Conservation (phyloP, 1,284 basidiomycete genomes). For the Agroathelia rolfsii region DNA sequence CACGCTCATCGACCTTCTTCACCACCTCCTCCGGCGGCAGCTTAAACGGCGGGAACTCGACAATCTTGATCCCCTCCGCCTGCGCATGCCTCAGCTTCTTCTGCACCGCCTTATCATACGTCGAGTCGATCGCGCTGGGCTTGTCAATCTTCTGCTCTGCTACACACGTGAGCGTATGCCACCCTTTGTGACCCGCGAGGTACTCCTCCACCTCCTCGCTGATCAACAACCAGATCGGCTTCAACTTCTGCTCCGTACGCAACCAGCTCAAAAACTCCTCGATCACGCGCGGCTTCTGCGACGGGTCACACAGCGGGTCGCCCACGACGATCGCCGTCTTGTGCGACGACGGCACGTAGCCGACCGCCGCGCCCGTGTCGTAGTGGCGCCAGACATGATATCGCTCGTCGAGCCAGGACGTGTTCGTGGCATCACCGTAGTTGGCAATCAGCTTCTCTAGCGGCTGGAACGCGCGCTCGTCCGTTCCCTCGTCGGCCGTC, state of each 20-base stretch:
- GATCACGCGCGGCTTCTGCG: conserved; percentile 25
- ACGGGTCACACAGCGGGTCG: conserved; percentile 29
- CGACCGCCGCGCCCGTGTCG: conserved; percentile 29
- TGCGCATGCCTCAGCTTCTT: conserved; percentile 39
- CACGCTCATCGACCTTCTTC: conserved; percentile 29
- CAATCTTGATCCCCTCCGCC: conserved; percentile 36
- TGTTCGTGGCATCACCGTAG: conserved; percentile 38
- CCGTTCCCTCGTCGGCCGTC: too few species aligned
- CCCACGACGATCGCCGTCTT: conserved; percentile 26
- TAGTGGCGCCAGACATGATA: conserved; percentile 33
- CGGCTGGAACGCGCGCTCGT: too few species aligned
- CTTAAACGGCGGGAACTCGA: conserved; percentile 26
- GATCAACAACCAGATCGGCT: conserved; percentile 21
- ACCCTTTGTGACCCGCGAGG: conserved; percentile 35
- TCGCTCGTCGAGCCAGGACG: conserved; percentile 33
- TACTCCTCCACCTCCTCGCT: conserved; percentile 18
- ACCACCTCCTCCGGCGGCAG: conserved; percentile 30
- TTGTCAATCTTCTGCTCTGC: conserved; percentile 45
- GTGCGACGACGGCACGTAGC: conserved; percentile 22
- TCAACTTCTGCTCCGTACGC: conserved; percentile 23
- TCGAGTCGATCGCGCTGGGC: conserved; percentile 26
- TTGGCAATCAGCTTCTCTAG: conserved; percentile 28
- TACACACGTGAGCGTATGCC: conserved; percentile 39
- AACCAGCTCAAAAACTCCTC: conserved; percentile 24
- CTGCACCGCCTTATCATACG: conserved; percentile 32